Percentiles rank a stretch among this genome's conserved stretches.
Conservation (phyloP, 2,329 filamentous ascomycete genomes). For the Purpureocillium lavendulum region DNA sequence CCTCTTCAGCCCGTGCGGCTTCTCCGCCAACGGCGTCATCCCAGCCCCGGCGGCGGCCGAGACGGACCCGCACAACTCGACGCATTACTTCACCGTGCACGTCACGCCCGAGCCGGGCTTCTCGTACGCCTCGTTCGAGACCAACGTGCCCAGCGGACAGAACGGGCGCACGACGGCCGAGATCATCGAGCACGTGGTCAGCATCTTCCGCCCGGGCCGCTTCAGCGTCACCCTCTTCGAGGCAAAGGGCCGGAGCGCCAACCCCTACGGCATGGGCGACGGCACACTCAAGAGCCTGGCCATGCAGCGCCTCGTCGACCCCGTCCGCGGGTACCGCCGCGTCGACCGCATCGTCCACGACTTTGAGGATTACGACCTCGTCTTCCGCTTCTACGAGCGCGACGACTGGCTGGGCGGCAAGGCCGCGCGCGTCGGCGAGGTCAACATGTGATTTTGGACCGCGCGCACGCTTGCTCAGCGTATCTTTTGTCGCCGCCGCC, state of each 20-base stretch:
- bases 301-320: slow-evolving; percentile 56
- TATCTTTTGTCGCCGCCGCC: too few relatives aligned
- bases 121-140: slow-evolving; percentile 97
- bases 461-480: too few relatives aligned
- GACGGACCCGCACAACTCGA: slow-evolving; percentile 34
- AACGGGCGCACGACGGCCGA: slow-evolving; percentile 82
- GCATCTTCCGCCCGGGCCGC: slow-evolving; percentile 94
- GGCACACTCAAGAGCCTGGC: slow-evolving; percentile 27
- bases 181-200: slow-evolving; percentile 86
- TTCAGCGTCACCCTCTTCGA: slow-evolving; percentile 97
- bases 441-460: slow-evolving; percentile 19
- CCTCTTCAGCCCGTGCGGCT: slow-evolving; percentile 92
- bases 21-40: slow-evolving; percentile 93
- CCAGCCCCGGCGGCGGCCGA: slow-evolving; percentile 54
- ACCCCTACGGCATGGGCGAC: slow-evolving; percentile 30
- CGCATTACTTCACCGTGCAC: slow-evolving; percentile 96
- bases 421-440: slow-evolving; percentile 46
- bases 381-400: slow-evolving; percentile 94
- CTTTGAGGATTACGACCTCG: slow-evolving; percentile 91
- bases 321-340: slow-evolving; percentile 76
- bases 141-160: slow-evolving; percentile 87
- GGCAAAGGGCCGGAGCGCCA: slow-evolving; percentile 55
- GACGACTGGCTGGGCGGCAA: slow-evolving; percentile 62
- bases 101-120: slow-evolving; percentile 96
- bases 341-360: slow-evolving; percentile 95